Conservation (phyloP, 768 basidiomycete species). For the Rubroboletus satanas region DNA sequence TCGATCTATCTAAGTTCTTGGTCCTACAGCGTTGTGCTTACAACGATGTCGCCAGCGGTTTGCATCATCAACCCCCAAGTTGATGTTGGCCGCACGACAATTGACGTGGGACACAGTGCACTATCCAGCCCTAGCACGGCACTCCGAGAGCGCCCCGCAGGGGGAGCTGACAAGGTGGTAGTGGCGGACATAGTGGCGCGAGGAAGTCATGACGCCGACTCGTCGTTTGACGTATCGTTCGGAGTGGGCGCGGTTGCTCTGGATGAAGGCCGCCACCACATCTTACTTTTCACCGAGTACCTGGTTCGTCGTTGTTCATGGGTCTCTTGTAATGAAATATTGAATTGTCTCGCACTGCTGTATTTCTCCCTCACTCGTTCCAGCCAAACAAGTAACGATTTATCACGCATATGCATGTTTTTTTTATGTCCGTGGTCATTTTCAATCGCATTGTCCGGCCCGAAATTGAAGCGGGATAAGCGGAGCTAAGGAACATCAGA, state of each 20-base stretch:
- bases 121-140: background rate
- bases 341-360: too few relatives aligned
- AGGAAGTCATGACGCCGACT: constrained; percentile 19
- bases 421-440: too few relatives aligned
- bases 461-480: too few relatives aligned
- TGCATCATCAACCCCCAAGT: too few relatives aligned
- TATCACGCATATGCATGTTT: constrained; percentile 1
- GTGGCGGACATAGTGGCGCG: background rate
- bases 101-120: background rate
- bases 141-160: too few relatives aligned
- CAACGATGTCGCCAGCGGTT: background rate
- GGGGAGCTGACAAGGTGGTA: too few relatives aligned
- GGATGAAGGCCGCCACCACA: constrained; percentile 13
- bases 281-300: background rate
- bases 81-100: too few relatives aligned
- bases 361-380: background rate
- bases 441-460: too few relatives aligned
- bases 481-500: too few relatives aligned
- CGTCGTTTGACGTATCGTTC: constrained; percentile 33
- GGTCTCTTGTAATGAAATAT: background rate
- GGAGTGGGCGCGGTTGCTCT: constrained; percentile 25
- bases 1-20: background rate
- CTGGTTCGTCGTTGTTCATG: background rate
- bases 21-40: background rate
- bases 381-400: background rate